phyloP scores from a whole-genome alignment of 225 moss, liverwort and hornwort genomes.

The Sphagnum contortum region DNA sequence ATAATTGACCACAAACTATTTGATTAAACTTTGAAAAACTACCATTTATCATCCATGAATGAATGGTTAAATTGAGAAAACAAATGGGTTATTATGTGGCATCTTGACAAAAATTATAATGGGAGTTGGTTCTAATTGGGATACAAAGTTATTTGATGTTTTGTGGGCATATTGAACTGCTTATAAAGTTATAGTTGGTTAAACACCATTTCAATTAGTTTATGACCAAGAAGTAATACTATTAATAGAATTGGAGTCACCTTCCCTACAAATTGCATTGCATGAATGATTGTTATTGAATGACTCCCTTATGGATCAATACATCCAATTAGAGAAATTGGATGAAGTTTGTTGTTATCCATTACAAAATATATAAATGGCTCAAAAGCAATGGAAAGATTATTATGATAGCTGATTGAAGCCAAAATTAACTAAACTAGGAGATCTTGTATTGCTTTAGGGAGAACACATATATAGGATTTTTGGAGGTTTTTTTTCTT shows the following conservation, averaged over 20 bases:
- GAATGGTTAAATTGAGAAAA: constrained; percentile 4
- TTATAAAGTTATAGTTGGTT: too few relatives aligned
- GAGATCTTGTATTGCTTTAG: too few relatives aligned
- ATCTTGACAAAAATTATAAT: too few relatives aligned
- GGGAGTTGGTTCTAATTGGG: not conserved
- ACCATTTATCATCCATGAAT: constrained; percentile 1
- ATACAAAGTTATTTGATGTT: not conserved
- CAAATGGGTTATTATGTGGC: too few relatives aligned
- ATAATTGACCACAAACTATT: not conserved
- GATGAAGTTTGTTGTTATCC: too few relatives aligned
- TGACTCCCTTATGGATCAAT: not conserved
- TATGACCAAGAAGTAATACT: not conserved
- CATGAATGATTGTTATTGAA: not conserved
- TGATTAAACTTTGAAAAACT: constrained; percentile 1
- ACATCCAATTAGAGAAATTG: too few relatives aligned
- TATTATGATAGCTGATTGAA: not conserved
- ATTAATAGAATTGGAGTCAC: not conserved
- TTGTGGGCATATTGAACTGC: not conserved
- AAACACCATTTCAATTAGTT: too few relatives aligned
- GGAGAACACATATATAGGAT: too few relatives aligned
- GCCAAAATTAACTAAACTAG: too few relatives aligned
- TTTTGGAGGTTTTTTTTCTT: too few relatives aligned
- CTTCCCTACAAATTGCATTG: not conserved
- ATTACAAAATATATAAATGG: not conserved
- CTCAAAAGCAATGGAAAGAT: not conserved